These are phyloP conservation scores for Sarocladiaceae sp. DNA, from an alignment of 2,329 filamentous ascomycete species.

Conservation along the genomic window DNA sequence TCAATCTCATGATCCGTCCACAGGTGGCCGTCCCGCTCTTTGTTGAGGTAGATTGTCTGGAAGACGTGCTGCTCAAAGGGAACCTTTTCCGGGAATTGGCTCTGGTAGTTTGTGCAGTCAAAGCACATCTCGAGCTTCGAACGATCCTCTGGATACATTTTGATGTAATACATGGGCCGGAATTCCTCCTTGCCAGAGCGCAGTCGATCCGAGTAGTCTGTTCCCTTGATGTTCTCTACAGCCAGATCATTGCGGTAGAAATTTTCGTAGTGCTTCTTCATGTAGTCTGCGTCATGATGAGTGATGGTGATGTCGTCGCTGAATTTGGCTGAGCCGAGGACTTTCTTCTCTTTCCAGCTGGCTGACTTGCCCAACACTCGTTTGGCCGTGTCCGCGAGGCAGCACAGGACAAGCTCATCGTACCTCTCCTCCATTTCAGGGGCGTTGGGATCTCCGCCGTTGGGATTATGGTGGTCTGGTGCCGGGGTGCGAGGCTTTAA, in stretches of 20 bases:
- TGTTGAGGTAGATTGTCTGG: slow-evolving; percentile 52
- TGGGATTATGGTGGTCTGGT: slow-evolving; percentile 24
- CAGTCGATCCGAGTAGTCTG: slow-evolving; percentile 33
- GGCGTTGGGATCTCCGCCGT: slow-evolving; percentile 40
- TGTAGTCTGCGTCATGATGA: slow-evolving; percentile 57
- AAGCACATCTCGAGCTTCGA: slow-evolving; percentile 60
- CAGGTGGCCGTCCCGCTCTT: slow-evolving; percentile 43
- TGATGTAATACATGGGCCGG: slow-evolving; percentile 57
- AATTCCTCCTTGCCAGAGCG: slow-evolving; percentile 40
- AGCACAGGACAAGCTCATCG: slow-evolving; percentile 59
- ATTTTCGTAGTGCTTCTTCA: slow-evolving; percentile 60
- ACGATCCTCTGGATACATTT: slow-evolving; percentile 45
- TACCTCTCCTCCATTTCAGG: slow-evolving; percentile 47
- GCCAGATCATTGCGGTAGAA: slow-evolving; percentile 41
- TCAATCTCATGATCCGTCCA: slow-evolving; percentile 50
- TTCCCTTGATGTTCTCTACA: slow-evolving; percentile 31
- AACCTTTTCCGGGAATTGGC: slow-evolving; percentile 50
- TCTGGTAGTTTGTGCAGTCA: slow-evolving; percentile 65
- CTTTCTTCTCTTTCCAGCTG: slow-evolving; percentile 51
- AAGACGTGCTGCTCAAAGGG: slow-evolving; percentile 34
- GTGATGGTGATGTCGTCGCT: slow-evolving; percentile 62
- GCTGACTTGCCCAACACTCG: slow-evolving; percentile 49
- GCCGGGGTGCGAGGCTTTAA: slow-evolving; percentile 30
- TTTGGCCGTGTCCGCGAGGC: slow-evolving; percentile 54
- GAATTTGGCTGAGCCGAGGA: slow-evolving; percentile 61